Base-by-base conservation (phyloP, 495 filamentous ascomycete species). In the Daldinia bambusicola region DNA sequence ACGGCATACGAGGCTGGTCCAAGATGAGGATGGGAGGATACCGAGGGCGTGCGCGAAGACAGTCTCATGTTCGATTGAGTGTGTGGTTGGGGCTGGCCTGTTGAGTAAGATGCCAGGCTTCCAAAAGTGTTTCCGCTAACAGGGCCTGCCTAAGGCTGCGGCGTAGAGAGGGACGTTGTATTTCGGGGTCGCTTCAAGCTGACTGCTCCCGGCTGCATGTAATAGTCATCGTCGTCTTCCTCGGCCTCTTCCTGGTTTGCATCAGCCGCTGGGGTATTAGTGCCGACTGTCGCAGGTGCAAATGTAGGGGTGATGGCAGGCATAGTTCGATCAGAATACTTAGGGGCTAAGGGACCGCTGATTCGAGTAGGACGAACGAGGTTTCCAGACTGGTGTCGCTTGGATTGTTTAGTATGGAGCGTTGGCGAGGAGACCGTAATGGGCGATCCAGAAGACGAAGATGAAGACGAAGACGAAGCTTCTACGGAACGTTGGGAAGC, bases 61-160 rank as follows among this genome's bases (percentile, higher is more conserved):
- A 1, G 16, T 20, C 43, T 3, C 16, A 8, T 7, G 9, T 16
- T 20, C 6, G 7, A 22, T 22, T 22, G 18, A 22, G 43, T 4
- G 8, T 48, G 9, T 9, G 43, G 12, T 48, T 22, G 18, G 16
- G 18, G 43, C n/a, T 52, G 34, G 59, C 10, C 4, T 12, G 48
- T 22, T 14, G n/a, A 10, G 34, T n/a, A 26, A 32, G 13, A 22
- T 5, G 16, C 1, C 18, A 14, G 26, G 57, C 8, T 2, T 59
- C 14, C 13, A 31, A 60, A 69, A 22, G 43, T 31, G 18, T 38
- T 57, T 20, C 36, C 31, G 22, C 60, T 20, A 38, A 38, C 61
- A 5, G 66, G 48, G 32, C 66, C 38, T 41, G n/a, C 57, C 72
- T 71, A 75, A 40, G 72, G 72, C 50, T 67, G 55, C 7, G 69